Base-by-base conservation (phyloP, 345 rosid species). In the Eutrema heterophyllum region DNA sequence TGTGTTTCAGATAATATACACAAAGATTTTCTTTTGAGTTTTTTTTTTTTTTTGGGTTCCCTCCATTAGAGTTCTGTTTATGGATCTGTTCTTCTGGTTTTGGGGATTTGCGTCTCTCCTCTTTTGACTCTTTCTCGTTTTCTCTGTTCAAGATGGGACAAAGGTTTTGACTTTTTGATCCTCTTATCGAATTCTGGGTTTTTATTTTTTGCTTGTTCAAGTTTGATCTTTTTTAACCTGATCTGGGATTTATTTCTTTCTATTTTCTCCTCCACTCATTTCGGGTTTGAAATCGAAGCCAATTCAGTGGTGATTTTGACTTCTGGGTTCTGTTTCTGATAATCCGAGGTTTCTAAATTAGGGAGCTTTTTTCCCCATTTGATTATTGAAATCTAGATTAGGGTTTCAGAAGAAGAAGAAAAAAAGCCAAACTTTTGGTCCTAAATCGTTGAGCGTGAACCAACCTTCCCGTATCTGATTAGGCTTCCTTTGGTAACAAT, bases 91-190 rank as follows among this genome's bases (percentile, higher is more conserved):
- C 59, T 73, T 73, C 8, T 56, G 16, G 32, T 45, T 43, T 67
- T 67, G 10, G 79, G 53, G 75, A 70, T 77, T 77, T 56, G 76
- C 5, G 67, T 77, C 38, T 55, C 18, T 62, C 55, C 1, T 27
- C 18, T 24, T 51, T 26, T 41, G 35, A 61, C 62, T 24, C 39
- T 39, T 38, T 51, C 48, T 12, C 30, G 60, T 50, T 60, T 36
- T 55, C 48, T 51, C 43, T 46, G 40, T 74, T 64, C 59, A 45
- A 67, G 62, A 43, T 46, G 57, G 51, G 70, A 76, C 75, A 55
- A 77, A 16, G 72, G 67, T 71, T 71, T 77, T 64, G 72, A 71
- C 77, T 65, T 77, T 77, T 64, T 55, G 32, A 18, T 40, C 69
- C 48, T 49, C 74, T 53, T 64, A 45, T 53, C 66, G 5, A 65